Percentiles rank a stretch among this genome's conserved stretches.
These are phyloP conservation scores for Termitomyces sp. DNA, from an alignment of 768 basidiomycete species.

Conservation along the genomic window DNA sequence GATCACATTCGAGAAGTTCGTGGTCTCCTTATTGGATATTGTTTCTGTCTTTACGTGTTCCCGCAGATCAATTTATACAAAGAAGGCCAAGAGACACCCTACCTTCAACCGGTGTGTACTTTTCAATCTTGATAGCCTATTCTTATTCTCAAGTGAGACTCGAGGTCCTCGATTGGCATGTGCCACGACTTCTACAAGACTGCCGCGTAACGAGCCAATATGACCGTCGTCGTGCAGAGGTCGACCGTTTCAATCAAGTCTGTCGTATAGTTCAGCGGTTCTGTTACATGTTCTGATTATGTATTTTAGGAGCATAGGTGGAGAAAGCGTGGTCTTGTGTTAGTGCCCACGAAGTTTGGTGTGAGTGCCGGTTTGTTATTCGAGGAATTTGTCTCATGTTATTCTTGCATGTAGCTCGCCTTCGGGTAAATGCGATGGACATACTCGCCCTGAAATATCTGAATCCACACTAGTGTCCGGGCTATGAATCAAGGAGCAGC, in stretches of 20 bases:
- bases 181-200: slow-evolving; percentile 15
- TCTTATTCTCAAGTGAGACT: background rate
- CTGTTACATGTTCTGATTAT: background rate
- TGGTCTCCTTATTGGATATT: background rate
- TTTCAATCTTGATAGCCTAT: background rate
- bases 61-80: slow-evolving; percentile 13
- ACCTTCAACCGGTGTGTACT: slow-evolving; percentile 9
- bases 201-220: slow-evolving; percentile 13
- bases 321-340: slow-evolving; percentile 14
- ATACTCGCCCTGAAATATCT: background rate
- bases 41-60: background rate
- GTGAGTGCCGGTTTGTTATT: background rate
- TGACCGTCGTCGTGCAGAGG: slow-evolving; percentile 12
- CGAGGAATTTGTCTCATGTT: background rate
- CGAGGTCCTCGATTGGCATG: slow-evolving; percentile 16
- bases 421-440: slow-evolving; percentile 6
- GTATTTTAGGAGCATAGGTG: slow-evolving; percentile 9
- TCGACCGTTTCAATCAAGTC: slow-evolving; percentile 12
- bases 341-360: slow-evolving; percentile 14
- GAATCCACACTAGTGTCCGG: background rate
- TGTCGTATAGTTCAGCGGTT: background rate
- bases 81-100: slow-evolving; percentile 16
- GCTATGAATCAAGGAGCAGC: slow-evolving; percentile 13
- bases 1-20: slow-evolving; percentile 13
- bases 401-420: slow-evolving; percentile 3